phyloP scores from a whole-genome alignment of 129 eudicot genomes.

The Escallonia rubra region DNA sequence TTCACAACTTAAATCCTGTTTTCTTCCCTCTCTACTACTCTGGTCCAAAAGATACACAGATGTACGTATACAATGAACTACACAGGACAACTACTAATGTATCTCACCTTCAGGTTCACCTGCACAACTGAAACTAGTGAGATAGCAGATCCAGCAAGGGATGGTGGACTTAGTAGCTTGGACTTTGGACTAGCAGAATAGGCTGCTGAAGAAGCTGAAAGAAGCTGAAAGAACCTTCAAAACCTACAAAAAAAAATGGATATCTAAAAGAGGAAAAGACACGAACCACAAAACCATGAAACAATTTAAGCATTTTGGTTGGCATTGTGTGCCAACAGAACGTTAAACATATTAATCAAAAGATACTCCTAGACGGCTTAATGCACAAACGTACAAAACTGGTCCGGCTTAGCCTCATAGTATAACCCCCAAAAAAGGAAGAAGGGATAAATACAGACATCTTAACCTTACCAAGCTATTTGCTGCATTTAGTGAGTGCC shows the following conservation, averaged over 20 bases:
- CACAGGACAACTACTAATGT: too few species aligned
- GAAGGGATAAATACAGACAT: not conserved
- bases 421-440: conserved; percentile 6
- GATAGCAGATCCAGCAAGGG: conserved; percentile 70
- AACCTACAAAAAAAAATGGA: conserved; percentile 40
- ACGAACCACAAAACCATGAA: not conserved
- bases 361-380: too few species aligned
- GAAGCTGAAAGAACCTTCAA: conserved; percentile 66
- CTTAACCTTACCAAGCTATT: conserved; percentile 21
- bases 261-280: not conserved
- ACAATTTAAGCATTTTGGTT: not conserved
- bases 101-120: too few species aligned
- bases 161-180: conserved; percentile 70
- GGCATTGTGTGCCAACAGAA: too few species aligned
- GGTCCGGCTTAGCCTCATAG: too few species aligned
- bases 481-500: conserved; percentile 23
- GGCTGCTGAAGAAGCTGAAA: conserved; percentile 83
- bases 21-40: too few species aligned
- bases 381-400: too few species aligned
- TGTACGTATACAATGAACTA: too few species aligned
- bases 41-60: too few species aligned
- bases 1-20: too few species aligned
- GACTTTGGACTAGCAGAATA: conserved; percentile 80
- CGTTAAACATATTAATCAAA: too few species aligned
- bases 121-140: conserved; percentile 88